Evolutionary conservation across 768 basidiomycete species (phyloP).

Genomic region (Solioccasus polychromus): DNA sequence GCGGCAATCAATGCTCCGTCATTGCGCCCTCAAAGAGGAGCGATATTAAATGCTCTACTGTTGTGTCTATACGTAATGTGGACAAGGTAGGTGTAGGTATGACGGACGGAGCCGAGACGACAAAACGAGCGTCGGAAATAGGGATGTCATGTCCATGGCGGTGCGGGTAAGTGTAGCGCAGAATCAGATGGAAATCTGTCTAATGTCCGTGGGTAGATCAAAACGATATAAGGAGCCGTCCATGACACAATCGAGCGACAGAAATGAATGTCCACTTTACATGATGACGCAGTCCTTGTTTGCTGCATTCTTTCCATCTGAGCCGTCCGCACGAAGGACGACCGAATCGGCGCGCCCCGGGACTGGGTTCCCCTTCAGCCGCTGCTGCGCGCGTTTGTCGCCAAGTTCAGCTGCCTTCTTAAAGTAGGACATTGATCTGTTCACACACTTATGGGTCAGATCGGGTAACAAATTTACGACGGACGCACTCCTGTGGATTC

Average conservation of each 20-base stretch:
- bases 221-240: conserved; percentile 4
- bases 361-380: conserved; percentile 62
- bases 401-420: conserved; percentile 88
- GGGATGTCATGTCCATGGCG: not conserved
- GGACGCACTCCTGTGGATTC: conserved; percentile 62
- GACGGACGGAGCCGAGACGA: too few species aligned
- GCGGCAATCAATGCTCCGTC: too few species aligned
- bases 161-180: conserved; percentile 6
- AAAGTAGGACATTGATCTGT: conserved; percentile 76
- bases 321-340: conserved; percentile 50
- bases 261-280: conserved; percentile 42
- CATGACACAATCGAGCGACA: not conserved
- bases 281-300: conserved; percentile 88
- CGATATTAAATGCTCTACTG: too few species aligned
- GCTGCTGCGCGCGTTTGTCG: conserved; percentile 89
- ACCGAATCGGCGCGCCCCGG: conserved; percentile 63
- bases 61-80: too few species aligned
- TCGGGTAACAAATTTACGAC: conserved; percentile 4
- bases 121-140: too few species aligned
- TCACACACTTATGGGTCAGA: conserved; percentile 1
- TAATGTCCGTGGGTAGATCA: conserved; percentile 19
- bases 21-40: too few species aligned
- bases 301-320: conserved; percentile 45
- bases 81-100: too few species aligned
- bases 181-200: conserved; percentile 11